Evolutionary conservation across 2,329 filamentous ascomycete genomes (phyloP).

Genomic region (Drechmeria coniospora): DNA sequence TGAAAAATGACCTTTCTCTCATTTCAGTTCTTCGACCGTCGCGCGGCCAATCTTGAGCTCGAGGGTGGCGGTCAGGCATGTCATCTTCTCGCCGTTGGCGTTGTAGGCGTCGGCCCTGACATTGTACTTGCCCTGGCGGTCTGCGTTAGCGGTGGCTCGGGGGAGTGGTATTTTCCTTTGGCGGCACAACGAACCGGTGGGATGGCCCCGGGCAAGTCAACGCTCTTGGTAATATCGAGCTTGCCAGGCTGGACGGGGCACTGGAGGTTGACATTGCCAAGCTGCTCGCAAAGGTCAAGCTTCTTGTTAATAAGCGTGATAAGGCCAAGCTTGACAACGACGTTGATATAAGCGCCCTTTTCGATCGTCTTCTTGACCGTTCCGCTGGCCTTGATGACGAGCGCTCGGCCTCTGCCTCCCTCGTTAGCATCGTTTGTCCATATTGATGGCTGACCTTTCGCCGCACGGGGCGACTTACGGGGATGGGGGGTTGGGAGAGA

Average conservation of each 20-base stretch:
- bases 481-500: conserved; percentile 72
- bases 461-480: too few relatives aligned
- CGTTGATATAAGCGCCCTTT: conserved; percentile 63
- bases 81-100: conserved; percentile 57
- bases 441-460: too few relatives aligned
- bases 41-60: conserved; percentile 33
- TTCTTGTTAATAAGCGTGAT: conserved; percentile 74
- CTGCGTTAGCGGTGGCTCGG: too few relatives aligned
- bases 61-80: conserved; percentile 69
- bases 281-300: conserved; percentile 77
- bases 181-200: conserved; percentile 53
- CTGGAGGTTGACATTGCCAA: conserved; percentile 72
- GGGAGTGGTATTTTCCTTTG: too few relatives aligned
- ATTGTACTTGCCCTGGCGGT: conserved; percentile 82
- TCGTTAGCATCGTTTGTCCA: too few relatives aligned
- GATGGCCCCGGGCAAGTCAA: conserved; percentile 74
- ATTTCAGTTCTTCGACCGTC: conserved; percentile 27
- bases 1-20: neutral
- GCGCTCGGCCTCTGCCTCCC: conserved; percentile 55
- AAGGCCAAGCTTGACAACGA: conserved; percentile 86
- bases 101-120: conserved; percentile 78
- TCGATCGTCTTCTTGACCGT: conserved; percentile 57
- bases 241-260: conserved; percentile 78
- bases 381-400: conserved; percentile 67
- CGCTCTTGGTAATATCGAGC: conserved; percentile 59